These are phyloP conservation scores for Flueggea neowawraea DNA, from an alignment of 441 rosid genomes.

Conservation along the genomic window DNA sequence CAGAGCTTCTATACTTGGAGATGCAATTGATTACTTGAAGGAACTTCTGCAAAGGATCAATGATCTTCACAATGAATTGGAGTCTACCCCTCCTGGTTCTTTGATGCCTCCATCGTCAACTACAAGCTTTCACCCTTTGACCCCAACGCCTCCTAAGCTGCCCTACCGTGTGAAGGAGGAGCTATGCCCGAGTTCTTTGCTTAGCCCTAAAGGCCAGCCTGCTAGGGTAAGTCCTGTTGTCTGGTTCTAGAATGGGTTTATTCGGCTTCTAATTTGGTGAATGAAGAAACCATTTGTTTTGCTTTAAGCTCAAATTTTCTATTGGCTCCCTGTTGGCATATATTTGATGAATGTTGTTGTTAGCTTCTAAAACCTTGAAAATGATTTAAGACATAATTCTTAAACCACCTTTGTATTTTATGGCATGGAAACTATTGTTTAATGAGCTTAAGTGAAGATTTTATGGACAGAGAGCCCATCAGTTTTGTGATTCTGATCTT, in stretches of 20 bases:
- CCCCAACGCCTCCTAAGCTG: conserved; percentile 55
- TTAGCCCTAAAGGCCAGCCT: conserved; percentile 62
- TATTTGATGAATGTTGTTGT: no score
- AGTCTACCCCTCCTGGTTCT: conserved; percentile 49
- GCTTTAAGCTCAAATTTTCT: no score
- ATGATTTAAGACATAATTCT: no score
- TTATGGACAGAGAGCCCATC: no score
- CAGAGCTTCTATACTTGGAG: conserved; percentile 74
- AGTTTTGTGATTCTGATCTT: no score
- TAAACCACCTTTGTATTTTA: no score
- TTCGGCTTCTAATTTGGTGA: no score
- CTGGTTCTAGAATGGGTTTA: not conserved
- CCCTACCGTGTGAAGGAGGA: conserved; percentile 62
- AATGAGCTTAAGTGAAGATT: no score
- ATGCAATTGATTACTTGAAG: conserved; percentile 74
- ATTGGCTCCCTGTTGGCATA: no score
- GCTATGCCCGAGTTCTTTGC: conserved; percentile 47
- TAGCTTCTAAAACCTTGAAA: no score
- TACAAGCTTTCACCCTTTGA: conserved; percentile 55
- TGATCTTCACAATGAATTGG: conserved; percentile 67
- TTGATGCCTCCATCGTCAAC: conserved; percentile 28
- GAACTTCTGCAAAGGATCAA: conserved; percentile 81
- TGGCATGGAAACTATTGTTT: no score
- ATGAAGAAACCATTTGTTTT: no score
- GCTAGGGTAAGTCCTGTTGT: conserved; percentile 43